Evolutionary conservation across 495 filamentous ascomycete genomes (phyloP), one percentile per base, ranked within the genome.

Genomic region (Xylaria palmicola): DNA sequence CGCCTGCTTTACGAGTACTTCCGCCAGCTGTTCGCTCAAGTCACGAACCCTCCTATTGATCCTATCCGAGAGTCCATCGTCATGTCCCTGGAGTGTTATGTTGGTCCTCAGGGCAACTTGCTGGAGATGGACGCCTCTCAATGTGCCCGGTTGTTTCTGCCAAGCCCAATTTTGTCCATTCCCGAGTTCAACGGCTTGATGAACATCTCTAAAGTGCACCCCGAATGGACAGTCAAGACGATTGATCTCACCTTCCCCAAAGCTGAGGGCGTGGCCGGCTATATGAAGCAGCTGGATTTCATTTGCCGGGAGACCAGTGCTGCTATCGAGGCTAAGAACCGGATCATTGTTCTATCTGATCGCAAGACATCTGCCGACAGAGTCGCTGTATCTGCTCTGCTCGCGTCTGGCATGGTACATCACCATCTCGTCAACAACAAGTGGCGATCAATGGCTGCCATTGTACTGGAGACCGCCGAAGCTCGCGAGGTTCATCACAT

Each of bases 401-500:
- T 99, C 48, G 93, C 92, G 29, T 95, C 91, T 43, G 91, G 92
- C 71, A 90, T 97, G 77, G 92, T 99, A 54, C 94, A 99, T 74
- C 94, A 99, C 70, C 93, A 98, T 74, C 83, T 99, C 63, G 94
- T 98, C 56, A 88, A 88, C 69, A 99, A 97, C 80, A 95, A 95
- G 77, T 96, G 93, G 91, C 86, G 94, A 68, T 90, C 94, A 17
- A 85, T 91, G 74, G 90, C 89, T 57, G 95, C 93, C 15, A 74
- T 99, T 40, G 83, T 96, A 43, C 85, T 98, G 32, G 94, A 99
- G 77, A 98, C 94, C 36, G 94, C 89, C 13, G 94, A 99, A 75
- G 95, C 94, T 67, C 90, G 94, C 74, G 94, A 99, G 74, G 95
- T 99, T 15, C 94, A 99, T 73, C 94, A 99, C 77, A 93, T 98